Conservation (phyloP, 192 early-diverging fungal species). For the Spizellomyces sp. region DNA sequence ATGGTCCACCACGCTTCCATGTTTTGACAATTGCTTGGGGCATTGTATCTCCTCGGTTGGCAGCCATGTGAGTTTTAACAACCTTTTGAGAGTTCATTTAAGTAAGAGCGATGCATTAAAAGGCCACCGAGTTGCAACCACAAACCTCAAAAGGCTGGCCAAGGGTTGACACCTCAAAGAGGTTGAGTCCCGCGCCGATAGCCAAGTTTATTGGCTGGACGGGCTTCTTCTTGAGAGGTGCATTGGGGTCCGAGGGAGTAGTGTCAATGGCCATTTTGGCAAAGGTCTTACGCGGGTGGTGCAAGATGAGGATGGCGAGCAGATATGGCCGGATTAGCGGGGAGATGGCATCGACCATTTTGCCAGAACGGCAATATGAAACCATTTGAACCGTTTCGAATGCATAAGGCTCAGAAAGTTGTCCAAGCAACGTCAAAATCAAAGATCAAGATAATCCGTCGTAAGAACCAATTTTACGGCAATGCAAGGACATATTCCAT, state of each 20-base stretch:
- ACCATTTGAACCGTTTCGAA: no score
- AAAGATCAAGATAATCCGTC: no score
- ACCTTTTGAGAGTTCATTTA: constrained; percentile 15
- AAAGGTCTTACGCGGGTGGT: no score
- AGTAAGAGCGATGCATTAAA: not conserved
- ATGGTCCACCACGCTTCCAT: constrained; percentile 72
- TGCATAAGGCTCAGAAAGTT: no score
- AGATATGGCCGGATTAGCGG: no score
- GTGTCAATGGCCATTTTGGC: constrained; percentile 13
- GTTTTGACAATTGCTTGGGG: constrained; percentile 71
- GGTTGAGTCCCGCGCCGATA: constrained; percentile 74
- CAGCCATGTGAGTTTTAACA: constrained; percentile 55
- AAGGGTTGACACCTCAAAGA: constrained; percentile 89
- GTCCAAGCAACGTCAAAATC: no score
- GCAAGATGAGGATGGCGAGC: no score
- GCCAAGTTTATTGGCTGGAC: constrained; percentile 81
- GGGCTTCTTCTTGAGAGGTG: constrained; percentile 62
- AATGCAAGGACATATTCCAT: no score
- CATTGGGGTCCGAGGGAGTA: constrained; percentile 17
- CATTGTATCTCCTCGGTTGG: constrained; percentile 85
- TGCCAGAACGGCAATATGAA: no score
- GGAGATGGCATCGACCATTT: no score
- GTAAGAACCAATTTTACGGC: no score
- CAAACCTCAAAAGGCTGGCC: constrained; percentile 83
- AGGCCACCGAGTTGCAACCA: not conserved